Evolutionary conservation across 345 rosid species (phyloP).

Genomic region (Populus simonii): DNA sequence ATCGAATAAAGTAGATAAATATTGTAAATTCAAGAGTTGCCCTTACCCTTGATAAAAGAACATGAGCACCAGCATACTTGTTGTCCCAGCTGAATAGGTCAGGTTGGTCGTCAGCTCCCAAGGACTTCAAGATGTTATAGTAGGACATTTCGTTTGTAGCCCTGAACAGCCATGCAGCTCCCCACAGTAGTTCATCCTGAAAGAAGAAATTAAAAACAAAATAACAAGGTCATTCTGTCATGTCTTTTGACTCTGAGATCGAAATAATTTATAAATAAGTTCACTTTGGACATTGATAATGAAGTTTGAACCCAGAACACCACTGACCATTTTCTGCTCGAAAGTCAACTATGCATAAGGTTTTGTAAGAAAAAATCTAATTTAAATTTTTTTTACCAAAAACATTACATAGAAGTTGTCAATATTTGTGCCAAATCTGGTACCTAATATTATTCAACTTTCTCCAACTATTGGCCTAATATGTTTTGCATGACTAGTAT

Average conservation of each 20-base stretch:
- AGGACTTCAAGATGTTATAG: conserved; percentile 54
- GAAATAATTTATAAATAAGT: too few species aligned
- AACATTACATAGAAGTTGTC: too few species aligned
- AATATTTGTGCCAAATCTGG: too few species aligned
- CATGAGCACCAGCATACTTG: conserved; percentile 82
- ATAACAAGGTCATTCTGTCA: not conserved
- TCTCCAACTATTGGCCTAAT: not conserved
- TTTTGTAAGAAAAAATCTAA: too few species aligned
- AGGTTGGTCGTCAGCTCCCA: conserved; percentile 73
- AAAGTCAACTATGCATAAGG: too few species aligned
- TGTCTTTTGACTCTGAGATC: not conserved
- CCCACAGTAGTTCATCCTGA: conserved; percentile 95
- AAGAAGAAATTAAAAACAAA: not conserved
- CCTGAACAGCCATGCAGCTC: conserved; percentile 72
- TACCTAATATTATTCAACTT: too few species aligned
- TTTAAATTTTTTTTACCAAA: too few species aligned
- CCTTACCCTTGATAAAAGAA: conserved; percentile 68
- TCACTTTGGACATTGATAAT: too few species aligned
- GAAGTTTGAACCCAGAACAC: too few species aligned
- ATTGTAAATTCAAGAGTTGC: not conserved
- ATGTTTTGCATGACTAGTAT: not conserved
- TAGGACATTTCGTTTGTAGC: conserved; percentile 69
- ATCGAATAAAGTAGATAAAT: not conserved
- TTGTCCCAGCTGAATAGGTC: conserved; percentile 96
- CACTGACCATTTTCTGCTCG: too few species aligned